Conservation (phyloP, 768 basidiomycete genomes). For the Lentinula sp. region DNA sequence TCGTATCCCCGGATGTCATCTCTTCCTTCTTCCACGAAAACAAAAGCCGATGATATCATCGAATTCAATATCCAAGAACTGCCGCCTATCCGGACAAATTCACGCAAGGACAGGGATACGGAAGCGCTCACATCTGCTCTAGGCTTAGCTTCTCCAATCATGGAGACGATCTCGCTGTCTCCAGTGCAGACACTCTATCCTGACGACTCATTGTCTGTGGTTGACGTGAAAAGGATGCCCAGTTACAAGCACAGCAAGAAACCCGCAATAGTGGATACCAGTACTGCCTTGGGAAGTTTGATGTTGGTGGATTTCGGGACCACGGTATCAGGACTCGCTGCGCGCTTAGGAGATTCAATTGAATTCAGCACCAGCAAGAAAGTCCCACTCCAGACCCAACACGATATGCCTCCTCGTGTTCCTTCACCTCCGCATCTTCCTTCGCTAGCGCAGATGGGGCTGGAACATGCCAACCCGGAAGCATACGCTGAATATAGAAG, state of each 20-base stretch:
- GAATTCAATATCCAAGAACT: constrained; percentile 27
- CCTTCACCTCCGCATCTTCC: constrained; percentile 73
- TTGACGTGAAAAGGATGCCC: constrained; percentile 32
- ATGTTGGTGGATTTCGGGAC: constrained; percentile 57
- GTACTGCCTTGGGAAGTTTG: constrained; percentile 46
- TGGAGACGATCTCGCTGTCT: constrained; percentile 33
- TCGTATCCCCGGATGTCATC: constrained; percentile 50
- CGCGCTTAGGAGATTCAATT: constrained; percentile 9
- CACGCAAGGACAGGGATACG: constrained; percentile 34
- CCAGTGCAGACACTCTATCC: constrained; percentile 65
- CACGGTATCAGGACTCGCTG: constrained; percentile 23
- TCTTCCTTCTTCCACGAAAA: constrained; percentile 24
- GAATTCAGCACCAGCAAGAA: background rate
- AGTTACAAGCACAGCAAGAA: constrained; percentile 11
- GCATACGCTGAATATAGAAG: constrained; percentile 65
- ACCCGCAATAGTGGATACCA: constrained; percentile 31
- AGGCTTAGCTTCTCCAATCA: constrained; percentile 23
- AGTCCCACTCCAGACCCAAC: constrained; percentile 7
- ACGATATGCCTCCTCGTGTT: constrained; percentile 70
- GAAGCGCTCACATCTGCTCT: constrained; percentile 32
- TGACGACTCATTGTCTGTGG: constrained; percentile 66
- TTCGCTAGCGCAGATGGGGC: constrained; percentile 71
- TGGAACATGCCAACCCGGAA: constrained; percentile 57
- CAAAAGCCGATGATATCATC: constrained; percentile 21
- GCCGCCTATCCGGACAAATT: constrained; percentile 30